Base-by-base conservation (phyloP, 2,329 filamentous ascomycete species). In the Aureobasidium uvarum region DNA sequence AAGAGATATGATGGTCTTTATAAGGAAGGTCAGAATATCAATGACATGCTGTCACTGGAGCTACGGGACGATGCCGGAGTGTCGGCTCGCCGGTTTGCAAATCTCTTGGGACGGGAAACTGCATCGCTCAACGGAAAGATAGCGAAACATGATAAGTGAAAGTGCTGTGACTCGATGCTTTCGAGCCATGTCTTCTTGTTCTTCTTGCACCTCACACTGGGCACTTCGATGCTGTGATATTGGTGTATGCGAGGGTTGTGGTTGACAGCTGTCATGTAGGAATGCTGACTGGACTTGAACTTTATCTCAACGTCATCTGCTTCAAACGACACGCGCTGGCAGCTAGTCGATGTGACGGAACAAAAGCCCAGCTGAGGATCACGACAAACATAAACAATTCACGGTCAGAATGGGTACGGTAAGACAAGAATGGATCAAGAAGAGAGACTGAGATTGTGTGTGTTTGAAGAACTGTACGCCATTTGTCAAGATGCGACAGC, bases 1-100 rank as follows among this genome's bases (percentile, higher is more conserved):
- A 8, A 25, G 28, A 50, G 45, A 28, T n/a, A 16, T 16, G 3
- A 11, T 31, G n/a, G 43, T 56, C 28, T 31, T 62, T 62, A 62
- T 62, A 62, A 39, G 18, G 28, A 18, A 36, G n/a, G 5, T 5
- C 1, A 3, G n/a, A 25, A 31, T 18, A 43, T 58, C 38, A 28
- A 59, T 59, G 55, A 59, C 36, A 39, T 52, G 28, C 2, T 46
- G 39, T 59, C 36, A 46, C 28, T 33, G 55, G 25, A 36, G 20
- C 54, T 43, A 48, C 41, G 23, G 41, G 28, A 31, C 58, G 58
- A 62, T 25, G 58, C 58, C 58, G 58, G 58, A 48, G 45, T 45
- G 31, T 62, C 43, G 28, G 43, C 41, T 62, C 43, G 28, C 28
- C 41, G 23, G 18, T 48, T 62, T 62, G 58, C 58, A 62, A 39